These are phyloP conservation scores for Gloeostereum incarnatum DNA, from an alignment of 768 basidiomycete species.

Conservation along the genomic window DNA sequence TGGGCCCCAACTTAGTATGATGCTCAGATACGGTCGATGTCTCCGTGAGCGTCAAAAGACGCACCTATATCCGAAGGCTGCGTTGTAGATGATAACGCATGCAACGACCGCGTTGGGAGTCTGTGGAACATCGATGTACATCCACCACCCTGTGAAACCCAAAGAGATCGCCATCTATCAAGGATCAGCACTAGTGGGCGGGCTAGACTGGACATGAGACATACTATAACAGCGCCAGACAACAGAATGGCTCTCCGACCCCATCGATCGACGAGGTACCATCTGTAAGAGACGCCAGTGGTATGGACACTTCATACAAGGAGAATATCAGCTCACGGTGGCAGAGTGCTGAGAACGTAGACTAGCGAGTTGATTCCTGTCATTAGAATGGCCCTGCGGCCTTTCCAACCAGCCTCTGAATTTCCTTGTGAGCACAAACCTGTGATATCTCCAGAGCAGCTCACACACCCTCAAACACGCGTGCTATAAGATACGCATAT, in stretches of 20 bases:
- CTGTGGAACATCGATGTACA: slow-evolving; percentile 79
- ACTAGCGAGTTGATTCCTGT: slow-evolving; percentile 88
- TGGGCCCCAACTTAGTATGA: slow-evolving; percentile 67
- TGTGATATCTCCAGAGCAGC: neutral
- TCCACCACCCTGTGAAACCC: slow-evolving; percentile 83
- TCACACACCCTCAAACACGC: slow-evolving; percentile 80
- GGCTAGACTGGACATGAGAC: slow-evolving; percentile 13
- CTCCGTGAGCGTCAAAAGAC: neutral
- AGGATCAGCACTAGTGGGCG: neutral
- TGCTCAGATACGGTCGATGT: neutral
- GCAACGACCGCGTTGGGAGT: slow-evolving; percentile 84
- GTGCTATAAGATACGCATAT: slow-evolving; percentile 49
- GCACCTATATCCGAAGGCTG: slow-evolving; percentile 78
- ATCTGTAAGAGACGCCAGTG: no score
- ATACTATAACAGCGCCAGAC: slow-evolving; percentile 72
- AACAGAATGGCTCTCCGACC: slow-evolving; percentile 83
- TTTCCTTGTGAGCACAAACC: slow-evolving; percentile 6
- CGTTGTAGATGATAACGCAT: slow-evolving; percentile 90
- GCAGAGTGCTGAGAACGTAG: slow-evolving; percentile 71
- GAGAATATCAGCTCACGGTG: slow-evolving; percentile 45
- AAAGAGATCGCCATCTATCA: slow-evolving; percentile 75
- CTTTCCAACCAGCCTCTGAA: slow-evolving; percentile 90
- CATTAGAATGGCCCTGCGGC: slow-evolving; percentile 90
- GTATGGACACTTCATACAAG: slow-evolving; percentile 7
- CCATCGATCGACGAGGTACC: slow-evolving; percentile 91